phyloP scores from a whole-genome alignment of 2,329 filamentous ascomycete species.

The Scedosporium minutisporum region DNA sequence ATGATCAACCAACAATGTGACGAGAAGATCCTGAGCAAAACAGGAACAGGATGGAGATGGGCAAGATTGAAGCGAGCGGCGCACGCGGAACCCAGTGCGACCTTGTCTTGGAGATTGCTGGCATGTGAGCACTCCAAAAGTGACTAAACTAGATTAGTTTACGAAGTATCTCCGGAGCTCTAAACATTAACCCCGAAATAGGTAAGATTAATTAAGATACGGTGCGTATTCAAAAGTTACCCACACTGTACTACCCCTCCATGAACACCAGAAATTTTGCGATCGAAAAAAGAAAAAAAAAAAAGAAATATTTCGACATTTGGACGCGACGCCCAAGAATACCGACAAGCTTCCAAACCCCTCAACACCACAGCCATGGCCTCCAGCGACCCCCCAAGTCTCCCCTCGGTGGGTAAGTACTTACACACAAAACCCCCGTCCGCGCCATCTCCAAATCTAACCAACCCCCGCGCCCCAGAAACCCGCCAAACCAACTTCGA shows the following conservation, averaged over 20 bases:
- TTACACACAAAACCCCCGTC: conserved; percentile 1
- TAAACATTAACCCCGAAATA: background rate
- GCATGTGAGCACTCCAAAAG: no score
- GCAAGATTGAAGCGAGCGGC: no score
- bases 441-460: background rate
- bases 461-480: conserved; percentile 24
- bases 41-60: background rate
- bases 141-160: no score
- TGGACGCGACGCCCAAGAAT: background rate
- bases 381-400: conserved; percentile 9
- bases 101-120: no score
- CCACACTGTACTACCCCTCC: conserved; percentile 3
- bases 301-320: background rate
- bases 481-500: conserved; percentile 63
- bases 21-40: background rate
- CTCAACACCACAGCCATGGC: background rate
- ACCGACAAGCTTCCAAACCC: background rate
- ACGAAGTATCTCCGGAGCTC: no score
- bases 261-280: background rate
- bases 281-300: background rate
- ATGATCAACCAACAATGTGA: background rate
- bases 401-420: conserved; percentile 6
- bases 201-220: background rate
- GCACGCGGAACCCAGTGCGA: no score
- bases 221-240: background rate